Percentiles rank a stretch among this genome's conserved stretches.
Conservation (phyloP, 2,329 filamentous ascomycete species). For the Aspergillus candidus region DNA sequence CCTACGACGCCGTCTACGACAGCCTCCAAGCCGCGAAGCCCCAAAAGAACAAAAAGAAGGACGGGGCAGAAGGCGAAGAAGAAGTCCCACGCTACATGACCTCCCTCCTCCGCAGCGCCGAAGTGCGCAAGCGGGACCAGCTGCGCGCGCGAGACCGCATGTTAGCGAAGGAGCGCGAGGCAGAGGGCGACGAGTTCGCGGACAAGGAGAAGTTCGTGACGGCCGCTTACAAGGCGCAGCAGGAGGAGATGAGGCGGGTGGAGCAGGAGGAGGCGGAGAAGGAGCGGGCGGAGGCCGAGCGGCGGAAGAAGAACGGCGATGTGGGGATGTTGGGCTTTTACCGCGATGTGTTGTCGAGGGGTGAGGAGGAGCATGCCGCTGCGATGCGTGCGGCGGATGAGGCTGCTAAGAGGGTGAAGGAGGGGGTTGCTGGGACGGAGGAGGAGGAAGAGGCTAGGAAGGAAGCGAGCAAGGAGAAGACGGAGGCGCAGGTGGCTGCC, state of each 20-base stretch:
- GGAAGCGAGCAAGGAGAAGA: conserved; percentile 35
- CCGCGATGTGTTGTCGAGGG: conserved; percentile 52
- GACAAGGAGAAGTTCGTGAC: conserved; percentile 65
- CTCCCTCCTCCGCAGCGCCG: conserved; percentile 53
- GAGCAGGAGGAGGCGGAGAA: conserved; percentile 58
- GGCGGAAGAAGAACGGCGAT: conserved; percentile 40
- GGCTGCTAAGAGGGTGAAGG: conserved; percentile 29
- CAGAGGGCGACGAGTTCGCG: conserved; percentile 60
- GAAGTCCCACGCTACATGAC: conserved; percentile 55
- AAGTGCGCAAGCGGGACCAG: conserved; percentile 58
- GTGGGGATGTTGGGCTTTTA: conserved; percentile 57
- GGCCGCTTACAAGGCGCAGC: conserved; percentile 58
- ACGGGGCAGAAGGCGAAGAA: conserved; percentile 13
- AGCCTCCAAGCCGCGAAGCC: conserved; percentile 38
- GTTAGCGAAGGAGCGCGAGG: conserved; percentile 55
- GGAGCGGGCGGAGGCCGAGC: conserved; percentile 50
- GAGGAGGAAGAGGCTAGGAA: conserved; percentile 22
- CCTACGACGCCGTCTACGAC: conserved; percentile 46
- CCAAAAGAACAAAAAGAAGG: conserved; percentile 19
- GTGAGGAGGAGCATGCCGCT: conserved; percentile 53
- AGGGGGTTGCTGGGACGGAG: conserved; percentile 27
- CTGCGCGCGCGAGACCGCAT: conserved; percentile 56
- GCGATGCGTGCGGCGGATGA: conserved; percentile 51
- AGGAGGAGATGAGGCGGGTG: conserved; percentile 52
- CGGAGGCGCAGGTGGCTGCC: conserved; percentile 50